Evolutionary conservation across 2,329 filamentous ascomycete species (phyloP), one percentile per base, ranked within the genome.

Genomic region (Tetracladium maxilliforme): DNA sequence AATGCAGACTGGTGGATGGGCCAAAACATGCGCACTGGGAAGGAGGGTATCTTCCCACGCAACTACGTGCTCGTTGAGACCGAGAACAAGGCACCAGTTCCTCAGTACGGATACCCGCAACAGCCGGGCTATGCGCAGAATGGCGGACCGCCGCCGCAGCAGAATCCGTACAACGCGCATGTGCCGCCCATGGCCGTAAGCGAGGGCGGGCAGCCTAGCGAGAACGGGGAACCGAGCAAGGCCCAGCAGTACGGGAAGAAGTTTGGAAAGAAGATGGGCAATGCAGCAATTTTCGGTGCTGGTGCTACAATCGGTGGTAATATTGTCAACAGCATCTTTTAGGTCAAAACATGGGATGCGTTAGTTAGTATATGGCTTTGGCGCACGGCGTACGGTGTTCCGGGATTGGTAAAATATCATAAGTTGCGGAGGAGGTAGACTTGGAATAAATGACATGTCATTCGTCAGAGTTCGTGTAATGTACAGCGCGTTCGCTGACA

Each of bases 1-100:
- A 95, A 95, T 53, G 71, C 75, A 33, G 86, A 95, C 52, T 95
- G 87, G 87, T 94, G 84, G 83, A 76, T 83, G 62, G 87, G 87
- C 38, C 70, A 69, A 39, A 93, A 92, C 52, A 61, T 76, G 43
- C 72, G 83, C 26, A 92, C 84, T 7, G 77, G 77, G 28, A 57
- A 70, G 37, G 82, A 92, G 54, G 87, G 87, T 40, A 93, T 95
- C 48, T 95, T 95, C 64, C 87, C 87, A n/a, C 70, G 77, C 39
- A 83, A 69, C 48, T 95, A 95, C 47, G 86, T 92, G 34, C 59
- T 81, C 25, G 54, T 79, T 25, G 73, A 86, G 39, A 63, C 77
- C 37, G 38, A 46, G 30, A 41, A 43, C 34, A 34, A 32, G 14
- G 29, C 14, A 13, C 23, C 24, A 14, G 24, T 25, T 14, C 30